Base-by-base conservation (phyloP, 192 early-diverging fungal genomes). In the Coemansia furcata region DNA sequence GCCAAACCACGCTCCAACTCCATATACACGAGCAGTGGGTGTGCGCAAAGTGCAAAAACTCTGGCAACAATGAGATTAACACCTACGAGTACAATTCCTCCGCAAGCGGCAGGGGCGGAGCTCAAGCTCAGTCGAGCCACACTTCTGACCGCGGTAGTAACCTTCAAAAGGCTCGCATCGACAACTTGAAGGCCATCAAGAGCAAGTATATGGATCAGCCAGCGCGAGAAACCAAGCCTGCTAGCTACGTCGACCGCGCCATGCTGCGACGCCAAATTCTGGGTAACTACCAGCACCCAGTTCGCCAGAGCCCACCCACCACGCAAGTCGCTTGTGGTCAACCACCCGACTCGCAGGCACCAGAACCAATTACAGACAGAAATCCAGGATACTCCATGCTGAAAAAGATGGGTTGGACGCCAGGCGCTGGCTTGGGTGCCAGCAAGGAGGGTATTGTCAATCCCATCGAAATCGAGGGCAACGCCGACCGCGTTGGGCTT, bases 1-100 rank as follows among this genome's bases (percentile, higher is more conserved):
- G 92, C 0, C 66, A 80, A 3, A 90, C 91, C 2, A 66, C 50
- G 5, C 71, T 92, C 19, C 68, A 87, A 14, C 82, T 90, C 4
- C 92, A 94, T 71, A 63, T 84, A 21, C 92, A 93, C 54, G 69
- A 78, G 37, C 72, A 84, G 3, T 86, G 82, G 82, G 85, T 84
- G 17, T 94, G 92, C 63, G 73, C 79, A 21, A 71, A 69, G 7
- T 94, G 92, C 62, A 82, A 79, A 6, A 77, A 85, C 50, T 69
- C 84, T 2, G 78, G 80, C 36, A 67, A 60, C 39, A 87, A 84
- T 68, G 74, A 86, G 37, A 85, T 91, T 57, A 57, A 32, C 15
- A 57, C 54, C 14, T 57, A 33, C 14, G 54, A 57, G 29, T 17
- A 15, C 54, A 32, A 57, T 17, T 36, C 54, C 17, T 2, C 29